phyloP scores from a whole-genome alignment of 2,329 filamentous ascomycete genomes.

The Venturia pyrina region DNA sequence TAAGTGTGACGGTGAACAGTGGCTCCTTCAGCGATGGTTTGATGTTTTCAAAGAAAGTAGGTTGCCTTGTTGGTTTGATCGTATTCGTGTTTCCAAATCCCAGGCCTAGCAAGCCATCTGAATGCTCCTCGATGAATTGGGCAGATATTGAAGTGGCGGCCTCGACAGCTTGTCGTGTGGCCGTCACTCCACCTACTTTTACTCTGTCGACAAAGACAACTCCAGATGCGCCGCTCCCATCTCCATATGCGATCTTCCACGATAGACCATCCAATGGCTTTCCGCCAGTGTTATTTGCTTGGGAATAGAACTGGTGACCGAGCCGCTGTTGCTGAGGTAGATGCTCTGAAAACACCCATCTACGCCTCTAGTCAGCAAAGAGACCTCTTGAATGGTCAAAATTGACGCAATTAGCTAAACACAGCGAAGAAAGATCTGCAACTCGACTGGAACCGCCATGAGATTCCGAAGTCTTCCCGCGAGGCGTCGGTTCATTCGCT shows the following conservation, averaged over 20 bases:
- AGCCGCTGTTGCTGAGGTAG: constrained; percentile 1
- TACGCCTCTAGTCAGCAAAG: not conserved
- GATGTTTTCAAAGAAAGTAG: constrained; percentile 51
- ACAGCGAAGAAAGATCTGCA: not conserved
- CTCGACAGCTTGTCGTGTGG: constrained; percentile 54
- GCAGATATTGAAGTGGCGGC: constrained; percentile 49
- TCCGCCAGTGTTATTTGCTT: not conserved
- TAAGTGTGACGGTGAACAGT: constrained; percentile 49
- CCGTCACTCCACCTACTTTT: constrained; percentile 48
- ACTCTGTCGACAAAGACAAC: constrained; percentile 58
- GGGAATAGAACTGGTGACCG: constrained; percentile 3
- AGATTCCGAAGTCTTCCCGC: not conserved
- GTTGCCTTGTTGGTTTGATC: constrained; percentile 39
- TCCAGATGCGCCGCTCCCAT: constrained; percentile 53
- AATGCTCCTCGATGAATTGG: constrained; percentile 44
- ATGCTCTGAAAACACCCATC: constrained; percentile 12
- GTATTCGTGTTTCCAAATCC: constrained; percentile 52
- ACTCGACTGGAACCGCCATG: not conserved
- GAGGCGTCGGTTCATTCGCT: not conserved
- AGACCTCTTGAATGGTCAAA: not conserved
- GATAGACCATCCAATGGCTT: constrained; percentile 16
- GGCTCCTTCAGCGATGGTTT: constrained; percentile 39
- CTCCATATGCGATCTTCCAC: constrained; percentile 56
- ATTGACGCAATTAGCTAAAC: too few relatives aligned
- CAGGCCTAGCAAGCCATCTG: constrained; percentile 51